These are phyloP conservation scores for Posidonia australis DNA, from an alignment of 106 monocot genomes.

Conservation along the genomic window DNA sequence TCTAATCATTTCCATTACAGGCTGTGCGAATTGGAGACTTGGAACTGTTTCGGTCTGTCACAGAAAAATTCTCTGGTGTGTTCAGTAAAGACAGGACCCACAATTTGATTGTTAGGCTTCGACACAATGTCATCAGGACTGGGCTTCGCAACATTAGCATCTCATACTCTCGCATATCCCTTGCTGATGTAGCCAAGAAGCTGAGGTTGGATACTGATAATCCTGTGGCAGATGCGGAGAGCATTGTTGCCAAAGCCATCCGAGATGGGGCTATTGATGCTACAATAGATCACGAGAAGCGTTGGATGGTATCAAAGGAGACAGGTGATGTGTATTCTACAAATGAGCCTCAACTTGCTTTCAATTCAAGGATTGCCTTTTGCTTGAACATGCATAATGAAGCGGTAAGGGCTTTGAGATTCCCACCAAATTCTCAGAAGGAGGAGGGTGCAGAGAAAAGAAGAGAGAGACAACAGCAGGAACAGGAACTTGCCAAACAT, in stretches of 20 bases:
- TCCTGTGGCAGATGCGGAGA: constrained; percentile 90
- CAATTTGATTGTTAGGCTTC: constrained; percentile 87
- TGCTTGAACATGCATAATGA: constrained; percentile 99
- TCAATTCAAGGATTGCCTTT: constrained; percentile 88
- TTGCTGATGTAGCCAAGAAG: constrained; percentile 65
- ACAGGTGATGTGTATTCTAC: constrained; percentile 94
- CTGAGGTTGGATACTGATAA: constrained; percentile 59
- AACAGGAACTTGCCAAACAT: constrained; percentile 89
- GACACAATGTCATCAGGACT: constrained; percentile 93
- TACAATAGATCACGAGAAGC: constrained; percentile 68
- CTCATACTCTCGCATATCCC: constrained; percentile 81
- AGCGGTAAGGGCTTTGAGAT: constrained; percentile 80
- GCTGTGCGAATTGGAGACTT: constrained; percentile 96
- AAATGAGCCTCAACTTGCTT: constrained; percentile 87
- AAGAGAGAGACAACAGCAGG: constrained; percentile 87
- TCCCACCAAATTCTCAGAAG: constrained; percentile 87
- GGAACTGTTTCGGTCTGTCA: constrained; percentile 66
- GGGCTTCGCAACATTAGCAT: constrained; percentile 96
- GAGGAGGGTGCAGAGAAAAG: constrained; percentile 91
- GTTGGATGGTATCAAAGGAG: constrained; percentile 96
- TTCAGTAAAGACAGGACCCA: constrained; percentile 63
- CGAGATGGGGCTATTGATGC: constrained; percentile 93
- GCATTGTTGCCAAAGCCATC: constrained; percentile 92
- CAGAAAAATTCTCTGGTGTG: constrained; percentile 62
- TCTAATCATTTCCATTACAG: constrained; percentile 25